A percentile compares a stretch with the other conserved stretches of the same genome.
phyloP scores from a whole-genome alignment of 352 stramenopile species.

The Globisporangium middletonii region DNA sequence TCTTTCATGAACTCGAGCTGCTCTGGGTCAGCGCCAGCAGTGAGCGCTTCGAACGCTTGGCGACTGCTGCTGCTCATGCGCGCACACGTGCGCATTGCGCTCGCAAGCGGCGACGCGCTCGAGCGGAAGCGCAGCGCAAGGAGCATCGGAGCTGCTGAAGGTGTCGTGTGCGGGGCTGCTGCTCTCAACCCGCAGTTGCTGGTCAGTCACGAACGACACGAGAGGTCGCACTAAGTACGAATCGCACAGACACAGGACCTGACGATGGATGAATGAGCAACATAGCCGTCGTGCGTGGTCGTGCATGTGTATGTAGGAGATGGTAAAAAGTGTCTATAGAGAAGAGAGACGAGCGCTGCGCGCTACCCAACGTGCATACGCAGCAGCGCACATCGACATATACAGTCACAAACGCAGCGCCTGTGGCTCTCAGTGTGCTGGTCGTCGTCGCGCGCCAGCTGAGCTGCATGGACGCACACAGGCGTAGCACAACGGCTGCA shows the following conservation, averaged over 20 bases:
- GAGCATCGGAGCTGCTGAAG: constrained; percentile 4
- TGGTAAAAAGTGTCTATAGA: no score
- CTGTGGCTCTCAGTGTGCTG: no score
- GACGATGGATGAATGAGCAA: no score
- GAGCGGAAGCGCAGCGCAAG: constrained; percentile 2
- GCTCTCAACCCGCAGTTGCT: background rate
- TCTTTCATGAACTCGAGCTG: constrained; percentile 91
- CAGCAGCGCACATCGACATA: background rate
- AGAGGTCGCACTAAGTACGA: no score
- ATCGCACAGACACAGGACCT: no score
- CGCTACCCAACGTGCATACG: no score
- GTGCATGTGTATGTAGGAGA: no score
- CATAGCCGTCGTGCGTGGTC: no score
- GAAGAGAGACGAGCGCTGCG: no score
- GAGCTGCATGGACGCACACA: background rate
- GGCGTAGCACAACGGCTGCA: background rate
- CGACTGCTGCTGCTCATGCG: constrained; percentile 21
- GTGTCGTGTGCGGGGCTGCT: background rate
- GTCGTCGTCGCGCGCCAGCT: no score
- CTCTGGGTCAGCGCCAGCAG: constrained; percentile 55
- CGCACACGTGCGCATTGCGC: background rate
- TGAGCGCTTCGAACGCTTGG: constrained; percentile 56
- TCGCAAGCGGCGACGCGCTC: constrained; percentile 10
- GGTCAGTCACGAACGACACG: no score
- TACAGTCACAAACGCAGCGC: background rate